Percentiles rank a stretch among this genome's conserved stretches.
Conservation (phyloP, 257 asterid species). For the Fraxinus quadrangulata region DNA sequence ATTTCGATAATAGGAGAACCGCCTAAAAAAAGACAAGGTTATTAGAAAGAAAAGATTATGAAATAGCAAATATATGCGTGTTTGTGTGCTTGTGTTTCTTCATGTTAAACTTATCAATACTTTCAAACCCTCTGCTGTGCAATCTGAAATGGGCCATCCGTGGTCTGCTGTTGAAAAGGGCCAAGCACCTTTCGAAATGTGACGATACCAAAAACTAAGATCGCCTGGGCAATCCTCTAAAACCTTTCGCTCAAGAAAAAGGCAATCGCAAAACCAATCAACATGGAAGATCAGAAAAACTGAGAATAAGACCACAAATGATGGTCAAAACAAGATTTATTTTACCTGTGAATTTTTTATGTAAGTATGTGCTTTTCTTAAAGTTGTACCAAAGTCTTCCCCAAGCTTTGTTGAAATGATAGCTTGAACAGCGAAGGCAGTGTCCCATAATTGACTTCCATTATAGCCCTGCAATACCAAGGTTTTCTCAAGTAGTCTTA, state of each 20-base stretch:
- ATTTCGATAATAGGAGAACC: constrained; percentile 61
- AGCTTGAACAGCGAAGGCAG: constrained; percentile 89
- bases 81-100: neutral
- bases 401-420: constrained; percentile 64
- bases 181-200: constrained; percentile 99
- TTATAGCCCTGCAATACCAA: constrained; percentile 74
- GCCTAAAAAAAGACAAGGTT: constrained; percentile 55
- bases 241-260: constrained; percentile 54
- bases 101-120: constrained; percentile 42
- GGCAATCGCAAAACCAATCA: constrained; percentile 21
- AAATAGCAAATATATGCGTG: neutral
- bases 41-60: constrained; percentile 18
- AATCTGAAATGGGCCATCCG: constrained; percentile 99
- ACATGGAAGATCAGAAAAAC: constrained; percentile 18
- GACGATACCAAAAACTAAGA: constrained; percentile 81
- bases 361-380: constrained; percentile 71
- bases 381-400: constrained; percentile 70
- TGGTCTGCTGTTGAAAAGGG: constrained; percentile 98
- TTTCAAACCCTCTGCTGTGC: constrained; percentile 98
- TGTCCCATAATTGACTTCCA: constrained; percentile 98
- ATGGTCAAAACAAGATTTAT: constrained; percentile 19
- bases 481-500: neutral
- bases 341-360: constrained; percentile 77
- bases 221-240: constrained; percentile 84
- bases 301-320: constrained; percentile 15